These are phyloP conservation scores for Fusarium sp. DNA, from an alignment of 2,329 filamentous ascomycete genomes.

Conservation along the genomic window DNA sequence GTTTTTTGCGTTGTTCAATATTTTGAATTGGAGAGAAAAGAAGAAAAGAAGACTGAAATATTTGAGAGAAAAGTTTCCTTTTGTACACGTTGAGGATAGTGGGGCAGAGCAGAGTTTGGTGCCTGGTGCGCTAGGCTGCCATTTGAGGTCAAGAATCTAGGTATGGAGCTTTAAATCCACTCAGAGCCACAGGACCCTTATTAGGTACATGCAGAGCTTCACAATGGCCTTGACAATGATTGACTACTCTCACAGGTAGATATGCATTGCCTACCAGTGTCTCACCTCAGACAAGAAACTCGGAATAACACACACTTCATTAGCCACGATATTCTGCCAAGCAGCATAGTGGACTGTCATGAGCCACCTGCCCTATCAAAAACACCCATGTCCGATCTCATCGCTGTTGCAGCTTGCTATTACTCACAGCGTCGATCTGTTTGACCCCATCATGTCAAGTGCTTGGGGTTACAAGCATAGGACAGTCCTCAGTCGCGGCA, in stretches of 20 bases:
- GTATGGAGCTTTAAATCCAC: neutral
- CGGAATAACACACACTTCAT: fast-evolving
- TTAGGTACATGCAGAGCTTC: neutral
- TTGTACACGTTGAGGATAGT: conserved; percentile 32
- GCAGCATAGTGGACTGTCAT: neutral
- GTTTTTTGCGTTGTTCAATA: conserved; percentile 62
- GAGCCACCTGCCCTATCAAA: neutral
- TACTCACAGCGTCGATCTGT: neutral
- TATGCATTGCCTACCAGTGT: neutral
- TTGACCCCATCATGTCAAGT: neutral
- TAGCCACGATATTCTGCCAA: conserved; percentile 33
- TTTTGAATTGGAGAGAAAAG: conserved; percentile 47
- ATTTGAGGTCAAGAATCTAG: neutral
- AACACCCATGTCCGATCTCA: neutral
- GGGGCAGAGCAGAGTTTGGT: conserved; percentile 33
- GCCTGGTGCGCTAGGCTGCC: conserved; percentile 34
- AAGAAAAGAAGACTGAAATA: conserved; percentile 23
- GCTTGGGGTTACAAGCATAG: neutral
- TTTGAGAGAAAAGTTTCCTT: conserved; percentile 32
- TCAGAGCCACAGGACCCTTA: neutral
- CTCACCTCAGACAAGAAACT: neutral
- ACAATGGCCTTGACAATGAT: too few species aligned
- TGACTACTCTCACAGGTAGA: too few species aligned
- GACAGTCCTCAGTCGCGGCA: neutral
- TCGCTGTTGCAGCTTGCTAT: neutral